Evolutionary conservation across 805 yeast species (phyloP).

Genomic region (Wickerhamiella vanderwaltii): DNA sequence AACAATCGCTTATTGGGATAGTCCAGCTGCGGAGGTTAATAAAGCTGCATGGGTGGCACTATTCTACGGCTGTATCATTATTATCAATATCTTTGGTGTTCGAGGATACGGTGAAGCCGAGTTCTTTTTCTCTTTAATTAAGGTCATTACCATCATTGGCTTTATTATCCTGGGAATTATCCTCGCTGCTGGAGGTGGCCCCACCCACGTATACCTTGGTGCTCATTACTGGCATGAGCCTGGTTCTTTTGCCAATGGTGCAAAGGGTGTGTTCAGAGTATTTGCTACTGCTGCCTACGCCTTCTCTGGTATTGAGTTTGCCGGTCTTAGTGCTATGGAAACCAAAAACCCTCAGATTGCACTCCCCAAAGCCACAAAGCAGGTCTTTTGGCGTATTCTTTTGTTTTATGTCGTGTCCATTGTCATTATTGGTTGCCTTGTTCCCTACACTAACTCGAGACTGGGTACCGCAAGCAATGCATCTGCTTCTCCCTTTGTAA

Average conservation of each 20-base stretch:
- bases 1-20: constrained; percentile 41
- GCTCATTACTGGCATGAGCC: constrained; percentile 46
- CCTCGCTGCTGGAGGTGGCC: constrained; percentile 38
- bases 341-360: constrained; percentile 53
- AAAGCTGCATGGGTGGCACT: constrained; percentile 49
- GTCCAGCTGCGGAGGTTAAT: constrained; percentile 31
- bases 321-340: constrained; percentile 70
- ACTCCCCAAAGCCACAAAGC: constrained; percentile 64
- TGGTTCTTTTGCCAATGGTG: constrained; percentile 55
- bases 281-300: constrained; percentile 69
- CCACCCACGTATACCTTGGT: constrained; percentile 41
- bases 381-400: constrained; percentile 71
- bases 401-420: constrained; percentile 53
- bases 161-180: constrained; percentile 50
- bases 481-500: constrained; percentile 62
- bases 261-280: constrained; percentile 62
- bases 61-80: constrained; percentile 39
- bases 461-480: constrained; percentile 45
- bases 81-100: constrained; percentile 44
- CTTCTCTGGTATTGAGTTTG: constrained; percentile 63
- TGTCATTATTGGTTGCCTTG: constrained; percentile 52
- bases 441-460: constrained; percentile 47
- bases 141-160: constrained; percentile 49
- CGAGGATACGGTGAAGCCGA: constrained; percentile 58
- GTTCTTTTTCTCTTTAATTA: constrained; percentile 45